Percentiles rank a stretch among this genome's conserved stretches.
These are phyloP conservation scores for Fusarium sp. DNA, from an alignment of 2,329 filamentous ascomycete species.

Conservation along the genomic window DNA sequence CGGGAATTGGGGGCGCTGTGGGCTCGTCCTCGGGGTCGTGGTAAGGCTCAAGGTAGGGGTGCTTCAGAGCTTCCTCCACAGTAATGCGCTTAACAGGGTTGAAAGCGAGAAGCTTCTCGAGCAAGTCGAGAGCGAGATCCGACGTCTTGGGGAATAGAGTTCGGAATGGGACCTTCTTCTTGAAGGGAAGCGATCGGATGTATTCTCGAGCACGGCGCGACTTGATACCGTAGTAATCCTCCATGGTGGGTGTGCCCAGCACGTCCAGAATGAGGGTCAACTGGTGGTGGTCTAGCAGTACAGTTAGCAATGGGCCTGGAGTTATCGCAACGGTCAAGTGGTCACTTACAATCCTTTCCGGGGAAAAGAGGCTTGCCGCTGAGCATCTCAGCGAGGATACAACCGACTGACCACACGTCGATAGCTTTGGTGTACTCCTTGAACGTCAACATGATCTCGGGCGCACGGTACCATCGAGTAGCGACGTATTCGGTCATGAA, in stretches of 20 bases:
- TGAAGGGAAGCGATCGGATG: conserved; percentile 97
- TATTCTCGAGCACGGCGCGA: conserved; percentile 96
- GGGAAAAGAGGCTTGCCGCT: conserved; percentile 98
- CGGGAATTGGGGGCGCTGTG: conserved; percentile 93
- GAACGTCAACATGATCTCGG: conserved; percentile 99
- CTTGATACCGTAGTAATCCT: conserved; percentile 99
- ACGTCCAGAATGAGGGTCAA: conserved; percentile 97
- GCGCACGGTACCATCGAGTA: conserved; percentile 98
- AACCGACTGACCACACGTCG: conserved; percentile 98
- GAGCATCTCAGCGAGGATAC: conserved; percentile 98
- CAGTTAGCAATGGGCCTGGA: conserved; percentile 9
- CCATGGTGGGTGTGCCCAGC: conserved; percentile 97
- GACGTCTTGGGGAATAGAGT: conserved; percentile 99
- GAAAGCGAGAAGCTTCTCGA: conserved; percentile 96
- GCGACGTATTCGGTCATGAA: conserved; percentile 99
- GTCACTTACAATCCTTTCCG: conserved; percentile 90
- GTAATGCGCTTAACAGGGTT: conserved; percentile 99
- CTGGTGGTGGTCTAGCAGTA: conserved; percentile 88
- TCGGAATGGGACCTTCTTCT: conserved; percentile 99
- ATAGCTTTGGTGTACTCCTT: conserved; percentile 99
- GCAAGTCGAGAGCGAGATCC: conserved; percentile 90
- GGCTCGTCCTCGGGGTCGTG: conserved; percentile 99
- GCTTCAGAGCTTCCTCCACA: conserved; percentile 95
- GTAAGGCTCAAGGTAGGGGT: conserved; percentile 98
- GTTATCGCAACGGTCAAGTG: not conserved